These are phyloP conservation scores for Apiospora arundinis DNA, from an alignment of 2,329 filamentous ascomycete genomes.

Conservation along the genomic window DNA sequence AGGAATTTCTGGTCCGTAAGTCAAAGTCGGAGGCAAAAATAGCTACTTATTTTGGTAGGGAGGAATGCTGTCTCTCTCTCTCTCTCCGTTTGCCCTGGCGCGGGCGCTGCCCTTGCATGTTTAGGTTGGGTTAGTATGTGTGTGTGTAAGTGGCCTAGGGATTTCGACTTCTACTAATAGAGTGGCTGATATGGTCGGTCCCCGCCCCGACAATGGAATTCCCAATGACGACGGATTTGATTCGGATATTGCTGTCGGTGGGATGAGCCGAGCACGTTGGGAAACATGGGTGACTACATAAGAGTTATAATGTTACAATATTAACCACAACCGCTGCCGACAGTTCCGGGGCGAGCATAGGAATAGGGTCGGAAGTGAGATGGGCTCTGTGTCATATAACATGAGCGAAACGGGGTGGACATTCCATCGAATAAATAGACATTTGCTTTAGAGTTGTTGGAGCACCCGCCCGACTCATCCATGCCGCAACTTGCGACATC, in stretches of 20 bases:
- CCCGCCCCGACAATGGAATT: neutral
- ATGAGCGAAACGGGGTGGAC: conserved; percentile 14
- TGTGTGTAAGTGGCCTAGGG: neutral
- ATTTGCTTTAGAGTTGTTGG: conserved; percentile 11
- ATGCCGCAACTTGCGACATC: neutral
- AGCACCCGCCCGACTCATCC: neutral
- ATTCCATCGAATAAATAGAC: conserved; percentile 12
- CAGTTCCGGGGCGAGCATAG: neutral
- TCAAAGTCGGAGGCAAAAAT: neutral
- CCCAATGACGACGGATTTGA: neutral
- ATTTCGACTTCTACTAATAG: neutral
- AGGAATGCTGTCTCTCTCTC: neutral
- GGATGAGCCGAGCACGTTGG: neutral
- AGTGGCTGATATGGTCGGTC: neutral
- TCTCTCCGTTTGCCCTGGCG: neutral
- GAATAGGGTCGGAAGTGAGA: conserved; percentile 1
- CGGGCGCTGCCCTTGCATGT: neutral
- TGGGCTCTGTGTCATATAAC: conserved; percentile 5
- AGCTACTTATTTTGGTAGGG: neutral
- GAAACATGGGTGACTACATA: neutral
- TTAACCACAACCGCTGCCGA: neutral
- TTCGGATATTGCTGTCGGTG: neutral
- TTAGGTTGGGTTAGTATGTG: neutral
- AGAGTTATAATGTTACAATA: too few species aligned
- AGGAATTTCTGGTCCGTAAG: neutral